Conservation (phyloP, 805 yeast species). For the Candida pseudofarinosa region DNA sequence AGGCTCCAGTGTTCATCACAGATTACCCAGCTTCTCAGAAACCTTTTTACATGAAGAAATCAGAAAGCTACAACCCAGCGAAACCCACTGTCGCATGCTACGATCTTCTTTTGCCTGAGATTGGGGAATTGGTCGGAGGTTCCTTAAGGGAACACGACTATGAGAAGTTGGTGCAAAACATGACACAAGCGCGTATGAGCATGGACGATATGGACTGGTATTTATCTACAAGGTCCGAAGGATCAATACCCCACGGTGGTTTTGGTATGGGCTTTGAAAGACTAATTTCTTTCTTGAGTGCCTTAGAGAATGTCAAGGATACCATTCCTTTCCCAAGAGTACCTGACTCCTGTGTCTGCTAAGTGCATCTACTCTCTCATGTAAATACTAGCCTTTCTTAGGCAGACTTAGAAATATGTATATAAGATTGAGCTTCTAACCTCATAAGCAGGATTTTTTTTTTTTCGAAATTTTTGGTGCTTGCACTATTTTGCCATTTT, state of each 20-base stretch:
- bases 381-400: not conserved
- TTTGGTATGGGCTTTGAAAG: constrained; percentile 95
- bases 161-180: constrained; percentile 43
- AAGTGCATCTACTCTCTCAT: constrained; percentile 1
- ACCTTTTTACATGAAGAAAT: constrained; percentile 86
- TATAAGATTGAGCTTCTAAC: too few relatives aligned
- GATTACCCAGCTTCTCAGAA: constrained; percentile 78
- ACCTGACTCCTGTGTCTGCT: constrained; percentile 38
- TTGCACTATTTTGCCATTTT: not conserved
- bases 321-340: constrained; percentile 84
- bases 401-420: not conserved
- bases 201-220: constrained; percentile 73
- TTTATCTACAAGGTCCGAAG: constrained; percentile 64
- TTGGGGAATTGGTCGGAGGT: constrained; percentile 95
- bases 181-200: constrained; percentile 55
- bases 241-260: constrained; percentile 93
- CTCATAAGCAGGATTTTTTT: too few relatives aligned
- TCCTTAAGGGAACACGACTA: constrained; percentile 79
- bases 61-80: constrained; percentile 26
- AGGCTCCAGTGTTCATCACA: constrained; percentile 81
- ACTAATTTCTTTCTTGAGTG: constrained; percentile 66
- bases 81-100: constrained; percentile 77
- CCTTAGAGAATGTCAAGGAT: constrained; percentile 78
- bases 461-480: not conserved
- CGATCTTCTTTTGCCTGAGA: constrained; percentile 82